A percentile compares a stretch with the other conserved stretches of the same genome.
phyloP scores from a whole-genome alignment of 257 asterid species.

The Solanum paucissectum region DNA sequence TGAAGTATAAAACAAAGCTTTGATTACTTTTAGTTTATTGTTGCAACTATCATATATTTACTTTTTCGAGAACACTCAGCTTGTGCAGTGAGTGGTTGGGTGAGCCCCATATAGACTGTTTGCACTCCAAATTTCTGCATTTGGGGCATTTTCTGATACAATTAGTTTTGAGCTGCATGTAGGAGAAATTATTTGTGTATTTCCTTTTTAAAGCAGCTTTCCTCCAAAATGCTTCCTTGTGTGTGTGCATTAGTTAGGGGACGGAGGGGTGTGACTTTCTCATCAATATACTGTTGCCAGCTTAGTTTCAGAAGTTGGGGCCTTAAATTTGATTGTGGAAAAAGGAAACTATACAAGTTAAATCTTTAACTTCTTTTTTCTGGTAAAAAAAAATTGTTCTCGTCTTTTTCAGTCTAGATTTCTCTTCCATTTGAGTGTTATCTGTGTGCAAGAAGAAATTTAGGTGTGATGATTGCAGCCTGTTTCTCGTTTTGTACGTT shows the following conservation, averaged over 20 bases:
- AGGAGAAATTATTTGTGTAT: not conserved
- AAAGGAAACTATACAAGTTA: not conserved
- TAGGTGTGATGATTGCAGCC: not conserved
- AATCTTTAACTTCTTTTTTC: not conserved
- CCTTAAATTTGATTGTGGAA: not conserved
- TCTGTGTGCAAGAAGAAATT: not conserved
- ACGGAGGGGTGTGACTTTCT: not conserved
- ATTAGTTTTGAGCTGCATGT: not conserved
- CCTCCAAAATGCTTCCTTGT: not conserved
- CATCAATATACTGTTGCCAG: not conserved
- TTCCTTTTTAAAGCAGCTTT: not conserved
- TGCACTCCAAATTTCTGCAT: not conserved
- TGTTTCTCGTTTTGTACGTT: not conserved
- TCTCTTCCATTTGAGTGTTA: not conserved
- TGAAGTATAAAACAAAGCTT: not conserved
- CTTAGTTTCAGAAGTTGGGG: not conserved
- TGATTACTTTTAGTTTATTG: not conserved
- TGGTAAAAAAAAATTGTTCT: not conserved
- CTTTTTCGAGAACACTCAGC: not conserved
- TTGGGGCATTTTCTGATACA: not conserved
- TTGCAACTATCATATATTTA: not conserved
- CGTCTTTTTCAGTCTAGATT: not conserved
- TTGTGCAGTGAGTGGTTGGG: not conserved
- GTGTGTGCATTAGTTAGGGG: not conserved
- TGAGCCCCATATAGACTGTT: not conserved